A percentile compares a stretch with the other conserved stretches of the same genome.
phyloP scores from a whole-genome alignment of 768 basidiomycete genomes.

The Lactarius pseudohatsudake region DNA sequence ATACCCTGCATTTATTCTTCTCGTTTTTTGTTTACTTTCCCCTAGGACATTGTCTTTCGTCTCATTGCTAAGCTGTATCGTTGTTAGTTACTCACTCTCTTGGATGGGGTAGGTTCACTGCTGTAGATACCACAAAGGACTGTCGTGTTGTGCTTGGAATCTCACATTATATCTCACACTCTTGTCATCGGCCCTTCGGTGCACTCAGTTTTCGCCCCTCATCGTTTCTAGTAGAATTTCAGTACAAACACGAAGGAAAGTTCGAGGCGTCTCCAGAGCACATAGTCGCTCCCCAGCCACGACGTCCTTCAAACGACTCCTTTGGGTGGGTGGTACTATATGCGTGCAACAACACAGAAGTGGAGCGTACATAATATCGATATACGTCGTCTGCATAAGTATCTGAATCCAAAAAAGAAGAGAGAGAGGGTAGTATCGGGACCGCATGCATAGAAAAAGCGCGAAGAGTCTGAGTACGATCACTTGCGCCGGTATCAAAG shows the following conservation, averaged over 20 bases:
- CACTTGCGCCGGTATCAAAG: conserved; percentile 32
- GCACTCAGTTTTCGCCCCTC: too few species aligned
- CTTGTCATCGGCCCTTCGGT: too few species aligned
- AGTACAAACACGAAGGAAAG: too few species aligned
- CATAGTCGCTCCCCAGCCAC: too few species aligned
- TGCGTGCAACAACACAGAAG: too few species aligned
- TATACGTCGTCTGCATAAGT: conserved; percentile 37
- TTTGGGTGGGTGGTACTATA: too few species aligned
- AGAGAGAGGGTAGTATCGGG: too few species aligned
- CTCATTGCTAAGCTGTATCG: not conserved
- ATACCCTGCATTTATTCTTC: not conserved
- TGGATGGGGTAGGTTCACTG: not conserved
- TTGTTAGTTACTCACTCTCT: not conserved
- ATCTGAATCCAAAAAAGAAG: too few species aligned
- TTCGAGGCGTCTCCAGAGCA: too few species aligned
- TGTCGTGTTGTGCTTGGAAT: not conserved
- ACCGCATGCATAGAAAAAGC: not conserved
- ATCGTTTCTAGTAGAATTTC: too few species aligned
- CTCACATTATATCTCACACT: not conserved
- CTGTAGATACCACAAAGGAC: not conserved
- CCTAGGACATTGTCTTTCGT: not conserved
- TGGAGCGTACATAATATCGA: conserved; percentile 36
- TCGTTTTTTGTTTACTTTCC: too few species aligned
- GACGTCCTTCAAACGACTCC: too few species aligned
- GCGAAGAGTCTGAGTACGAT: not conserved